Conservation (phyloP, 192 early-diverging fungal genomes). For the Coemansia sp. region DNA sequence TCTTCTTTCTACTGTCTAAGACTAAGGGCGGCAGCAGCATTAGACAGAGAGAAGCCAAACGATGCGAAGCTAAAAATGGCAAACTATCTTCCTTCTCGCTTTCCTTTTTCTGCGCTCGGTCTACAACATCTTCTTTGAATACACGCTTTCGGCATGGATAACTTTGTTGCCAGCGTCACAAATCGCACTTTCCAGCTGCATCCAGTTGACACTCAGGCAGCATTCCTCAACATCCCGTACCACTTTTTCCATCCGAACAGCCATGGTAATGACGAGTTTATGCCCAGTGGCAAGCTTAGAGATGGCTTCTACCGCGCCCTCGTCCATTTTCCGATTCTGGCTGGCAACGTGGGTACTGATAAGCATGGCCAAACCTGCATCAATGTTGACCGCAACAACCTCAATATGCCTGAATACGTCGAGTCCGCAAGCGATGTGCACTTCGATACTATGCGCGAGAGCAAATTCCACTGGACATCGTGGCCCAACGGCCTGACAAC, state of each 20-base stretch:
- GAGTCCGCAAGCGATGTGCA: constrained; percentile 30
- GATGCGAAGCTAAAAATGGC: too few relatives aligned
- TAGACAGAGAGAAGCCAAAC: too few relatives aligned
- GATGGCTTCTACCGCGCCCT: constrained; percentile 38
- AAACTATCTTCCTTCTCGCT: too few relatives aligned
- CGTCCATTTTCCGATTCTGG: constrained; percentile 32
- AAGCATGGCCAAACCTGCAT: constrained; percentile 23
- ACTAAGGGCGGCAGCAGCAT: too few relatives aligned
- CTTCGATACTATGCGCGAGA: constrained; percentile 16
- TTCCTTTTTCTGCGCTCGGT: too few relatives aligned
- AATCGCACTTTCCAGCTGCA: constrained; percentile 34
- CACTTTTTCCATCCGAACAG: constrained; percentile 47
- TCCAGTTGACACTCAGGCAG: constrained; percentile 47
- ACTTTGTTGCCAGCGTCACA: constrained; percentile 38
- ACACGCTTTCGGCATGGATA: constrained; percentile 41
- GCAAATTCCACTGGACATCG: constrained; percentile 38
- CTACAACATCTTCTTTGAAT: too few relatives aligned
- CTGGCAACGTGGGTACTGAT: constrained; percentile 25
- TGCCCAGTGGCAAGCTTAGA: constrained; percentile 32
- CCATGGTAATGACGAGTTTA: constrained; percentile 20
- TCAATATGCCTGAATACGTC: constrained; percentile 49
- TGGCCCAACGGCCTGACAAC: constrained; percentile 41
- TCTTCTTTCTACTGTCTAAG: too few relatives aligned
- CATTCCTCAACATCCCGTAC: constrained; percentile 53
- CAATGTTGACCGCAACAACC: constrained; percentile 20